Evolutionary conservation across 148 eudicot genomes (phyloP).

Genomic region (Polygonum aviculare): DNA sequence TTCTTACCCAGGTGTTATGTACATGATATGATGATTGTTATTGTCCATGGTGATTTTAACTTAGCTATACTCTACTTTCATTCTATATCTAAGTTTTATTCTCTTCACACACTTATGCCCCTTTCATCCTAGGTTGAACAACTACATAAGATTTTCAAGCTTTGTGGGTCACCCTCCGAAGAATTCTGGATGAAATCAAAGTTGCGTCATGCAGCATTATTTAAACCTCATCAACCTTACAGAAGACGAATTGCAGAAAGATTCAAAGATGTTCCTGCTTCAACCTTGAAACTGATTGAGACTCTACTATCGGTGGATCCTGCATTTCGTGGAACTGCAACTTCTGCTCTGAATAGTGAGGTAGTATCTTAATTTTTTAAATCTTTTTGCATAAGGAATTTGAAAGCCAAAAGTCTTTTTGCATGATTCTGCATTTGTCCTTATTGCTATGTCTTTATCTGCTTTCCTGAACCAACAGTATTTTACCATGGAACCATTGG

Average conservation of each 20-base stretch:
- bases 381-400: not conserved
- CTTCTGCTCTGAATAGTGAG: conserved; percentile 73
- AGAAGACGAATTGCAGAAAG: conserved; percentile 54
- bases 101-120: not conserved
- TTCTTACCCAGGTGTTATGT: not conserved
- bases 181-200: conserved; percentile 70
- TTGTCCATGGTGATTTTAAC: not conserved
- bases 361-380: conserved; percentile 59
- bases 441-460: not conserved
- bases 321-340: conserved; percentile 64
- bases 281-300: conserved; percentile 61
- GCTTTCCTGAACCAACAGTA: conserved; percentile 32
- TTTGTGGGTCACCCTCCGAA: conserved; percentile 89
- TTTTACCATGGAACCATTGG: conserved; percentile 56
- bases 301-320: conserved; percentile 76
- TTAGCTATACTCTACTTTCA: not conserved
- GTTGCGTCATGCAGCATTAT: conserved; percentile 57
- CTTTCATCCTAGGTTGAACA: conserved; percentile 63
- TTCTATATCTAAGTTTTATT: not conserved
- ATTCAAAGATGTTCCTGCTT: conserved; percentile 53
- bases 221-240: conserved; percentile 64
- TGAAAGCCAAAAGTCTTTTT: not conserved
- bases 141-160: conserved; percentile 83
- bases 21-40: not conserved
- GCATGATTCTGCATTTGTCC: not conserved